Evolutionary conservation across 345 rosid genomes (phyloP).

Genomic region (Arabis alpina): DNA sequence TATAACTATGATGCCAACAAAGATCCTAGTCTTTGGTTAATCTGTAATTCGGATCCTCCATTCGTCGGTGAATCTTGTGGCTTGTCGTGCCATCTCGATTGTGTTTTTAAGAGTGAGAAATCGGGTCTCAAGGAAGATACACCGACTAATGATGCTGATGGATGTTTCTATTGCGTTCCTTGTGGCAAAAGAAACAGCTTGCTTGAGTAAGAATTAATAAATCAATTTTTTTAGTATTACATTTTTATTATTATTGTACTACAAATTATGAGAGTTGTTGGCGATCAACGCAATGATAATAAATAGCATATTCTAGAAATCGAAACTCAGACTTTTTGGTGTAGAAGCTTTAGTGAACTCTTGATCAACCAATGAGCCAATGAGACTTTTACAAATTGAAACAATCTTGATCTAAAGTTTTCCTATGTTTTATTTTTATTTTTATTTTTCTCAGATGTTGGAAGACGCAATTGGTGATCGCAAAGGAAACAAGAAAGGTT

Average conservation of each 20-base stretch:
- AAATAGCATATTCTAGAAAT: too few relatives aligned
- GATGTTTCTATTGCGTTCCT: constrained; percentile 56
- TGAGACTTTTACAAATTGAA: neutral
- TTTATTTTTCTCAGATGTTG: constrained; percentile 36
- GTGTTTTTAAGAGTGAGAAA: constrained; percentile 55
- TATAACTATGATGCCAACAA: constrained; percentile 62
- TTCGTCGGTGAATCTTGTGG: constrained; percentile 56
- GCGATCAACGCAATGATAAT: too few relatives aligned
- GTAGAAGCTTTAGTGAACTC: too few relatives aligned
- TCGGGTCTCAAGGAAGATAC: constrained; percentile 44
- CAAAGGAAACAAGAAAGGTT: constrained; percentile 60
- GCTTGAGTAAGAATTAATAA: constrained; percentile 47
- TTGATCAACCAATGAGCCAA: too few relatives aligned
- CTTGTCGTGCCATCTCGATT: constrained; percentile 62
- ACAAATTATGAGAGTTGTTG: too few relatives aligned
- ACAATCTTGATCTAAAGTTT: neutral
- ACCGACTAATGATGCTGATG: constrained; percentile 41
- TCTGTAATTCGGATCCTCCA: constrained; percentile 53
- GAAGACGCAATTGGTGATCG: constrained; percentile 66
- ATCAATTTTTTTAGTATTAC: neutral
- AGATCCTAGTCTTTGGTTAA: constrained; percentile 77
- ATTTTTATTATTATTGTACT: too few relatives aligned
- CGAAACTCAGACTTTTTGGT: too few relatives aligned
- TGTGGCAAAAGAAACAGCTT: constrained; percentile 57
- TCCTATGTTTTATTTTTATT: neutral